These are phyloP conservation scores for Trichoderma afroharzianum DNA, from an alignment of 2,329 filamentous ascomycete species.

Conservation along the genomic window DNA sequence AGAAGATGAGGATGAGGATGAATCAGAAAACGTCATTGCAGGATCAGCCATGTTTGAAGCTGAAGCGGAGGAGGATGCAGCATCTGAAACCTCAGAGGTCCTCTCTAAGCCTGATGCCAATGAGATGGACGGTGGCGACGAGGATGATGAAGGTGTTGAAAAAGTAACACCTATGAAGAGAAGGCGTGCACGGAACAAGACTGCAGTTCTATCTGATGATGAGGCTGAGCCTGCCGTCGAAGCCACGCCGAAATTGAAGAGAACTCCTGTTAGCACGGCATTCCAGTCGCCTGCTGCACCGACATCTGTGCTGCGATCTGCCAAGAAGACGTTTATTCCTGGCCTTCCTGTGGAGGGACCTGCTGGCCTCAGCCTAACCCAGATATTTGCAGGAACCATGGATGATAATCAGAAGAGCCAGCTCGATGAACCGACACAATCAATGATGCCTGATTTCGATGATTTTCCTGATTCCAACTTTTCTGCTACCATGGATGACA, in stretches of 20 bases:
- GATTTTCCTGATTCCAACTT: conserved; percentile 58
- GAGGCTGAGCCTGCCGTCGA: conserved; percentile 36
- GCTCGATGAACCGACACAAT: conserved; percentile 36
- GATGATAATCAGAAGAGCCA: conserved; percentile 54
- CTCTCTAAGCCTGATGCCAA: conserved; percentile 29
- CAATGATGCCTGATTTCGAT: conserved; percentile 56
- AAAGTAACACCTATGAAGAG: conserved; percentile 39
- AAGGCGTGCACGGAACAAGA: conserved; percentile 49
- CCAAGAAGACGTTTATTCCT: conserved; percentile 67
- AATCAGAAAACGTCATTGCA: conserved; percentile 17
- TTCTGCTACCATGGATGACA: conserved; percentile 55
- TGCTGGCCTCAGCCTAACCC: conserved; percentile 72
- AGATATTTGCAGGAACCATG: conserved; percentile 89
- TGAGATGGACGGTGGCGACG: conserved; percentile 24
- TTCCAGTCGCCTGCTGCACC: conserved; percentile 53
- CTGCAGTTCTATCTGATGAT: conserved; percentile 60
- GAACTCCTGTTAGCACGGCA: conserved; percentile 39
- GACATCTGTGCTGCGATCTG: conserved; percentile 63
- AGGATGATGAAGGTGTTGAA: conserved; percentile 34
- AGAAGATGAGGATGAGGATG: conserved; percentile 34
- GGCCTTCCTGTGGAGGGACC: conserved; percentile 59
- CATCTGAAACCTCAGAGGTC: conserved; percentile 30
- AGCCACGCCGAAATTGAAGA: conserved; percentile 50
- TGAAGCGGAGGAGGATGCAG: conserved; percentile 41
- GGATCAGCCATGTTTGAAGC: conserved; percentile 32